Conservation (phyloP, 73 alveolate genomes). For the Paramecium octaurelia region DNA sequence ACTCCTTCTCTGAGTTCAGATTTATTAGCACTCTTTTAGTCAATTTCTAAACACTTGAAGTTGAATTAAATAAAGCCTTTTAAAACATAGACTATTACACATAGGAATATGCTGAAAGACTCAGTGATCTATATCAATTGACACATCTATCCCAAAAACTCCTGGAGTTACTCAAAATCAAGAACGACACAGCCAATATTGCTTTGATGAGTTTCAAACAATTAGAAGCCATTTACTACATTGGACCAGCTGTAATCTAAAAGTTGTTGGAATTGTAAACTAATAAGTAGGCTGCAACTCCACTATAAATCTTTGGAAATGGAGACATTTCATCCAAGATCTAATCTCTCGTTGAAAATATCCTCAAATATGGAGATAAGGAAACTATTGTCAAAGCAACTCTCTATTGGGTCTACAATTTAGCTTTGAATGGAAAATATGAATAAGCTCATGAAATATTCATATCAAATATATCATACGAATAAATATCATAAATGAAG, state of each 20-base stretch:
- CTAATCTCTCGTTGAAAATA: not conserved
- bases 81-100: not conserved
- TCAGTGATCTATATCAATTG: constrained; percentile 12
- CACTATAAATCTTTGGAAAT: constrained; percentile 28
- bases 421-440: constrained; percentile 4
- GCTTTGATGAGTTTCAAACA: constrained; percentile 1
- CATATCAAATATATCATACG: not conserved
- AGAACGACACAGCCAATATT: not conserved
- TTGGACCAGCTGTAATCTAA: not conserved
- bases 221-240: not conserved
- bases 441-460: constrained; percentile 10
- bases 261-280: not conserved
- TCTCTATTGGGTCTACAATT: not conserved
- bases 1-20: not conserved
- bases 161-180: not conserved
- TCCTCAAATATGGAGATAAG: not conserved
- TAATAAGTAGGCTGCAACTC: constrained; percentile 14
- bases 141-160: not conserved
- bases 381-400: not conserved
- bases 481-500: not conserved
- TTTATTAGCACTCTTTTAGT: not conserved
- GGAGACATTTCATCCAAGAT: constrained; percentile 15
- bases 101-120: constrained; percentile 42
- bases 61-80: constrained; percentile 14
- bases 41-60: constrained; percentile 28